These are phyloP conservation scores for Globisporangium solare DNA, from an alignment of 352 stramenopile genomes.

Conservation along the genomic window DNA sequence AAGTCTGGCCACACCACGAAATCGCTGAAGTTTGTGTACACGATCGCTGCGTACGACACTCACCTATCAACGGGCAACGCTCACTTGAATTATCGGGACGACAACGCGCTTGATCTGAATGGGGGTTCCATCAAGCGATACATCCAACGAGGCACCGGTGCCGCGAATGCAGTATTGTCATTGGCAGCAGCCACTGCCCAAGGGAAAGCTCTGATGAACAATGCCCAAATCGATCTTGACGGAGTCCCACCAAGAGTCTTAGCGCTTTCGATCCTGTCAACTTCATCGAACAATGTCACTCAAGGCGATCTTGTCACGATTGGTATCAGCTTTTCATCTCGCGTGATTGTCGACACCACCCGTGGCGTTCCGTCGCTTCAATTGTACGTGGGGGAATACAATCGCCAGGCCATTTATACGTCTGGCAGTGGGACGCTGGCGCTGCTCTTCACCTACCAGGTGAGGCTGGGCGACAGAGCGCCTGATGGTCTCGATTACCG, in stretches of 20 bases:
- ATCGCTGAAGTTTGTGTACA: conserved; percentile 70
- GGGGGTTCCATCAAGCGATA: conserved; percentile 53
- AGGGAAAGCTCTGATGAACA: conserved; percentile 39
- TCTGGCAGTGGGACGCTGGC: conserved; percentile 45
- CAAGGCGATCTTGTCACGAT: conserved; percentile 44
- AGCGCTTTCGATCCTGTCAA: conserved; percentile 30
- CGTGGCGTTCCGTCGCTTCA: conserved; percentile 50
- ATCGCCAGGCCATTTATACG: conserved; percentile 58
- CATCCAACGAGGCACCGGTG: conserved; percentile 18
- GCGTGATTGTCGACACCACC: conserved; percentile 49
- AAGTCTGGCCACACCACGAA: conserved; percentile 54
- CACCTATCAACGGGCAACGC: conserved; percentile 32
- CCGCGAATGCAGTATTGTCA: conserved; percentile 27
- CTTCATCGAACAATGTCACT: conserved; percentile 32
- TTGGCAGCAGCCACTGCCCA: conserved; percentile 29
- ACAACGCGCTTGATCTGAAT: conserved; percentile 58
- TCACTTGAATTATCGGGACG: conserved; percentile 66
- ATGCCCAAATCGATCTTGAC: conserved; percentile 51
- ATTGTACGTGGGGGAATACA: conserved; percentile 51
- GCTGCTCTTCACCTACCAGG: conserved; percentile 61
- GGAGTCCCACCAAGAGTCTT: conserved; percentile 40
- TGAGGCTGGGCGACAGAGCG: conserved; percentile 54
- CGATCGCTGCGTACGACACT: conserved; percentile 53
- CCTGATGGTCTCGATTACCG: conserved; percentile 47
- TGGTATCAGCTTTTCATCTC: conserved; percentile 57